Percentiles rank a stretch among this genome's conserved stretches.
These are phyloP conservation scores for Protea cynaroides DNA, from an alignment of 164 flowering plant species.

Conservation along the genomic window DNA sequence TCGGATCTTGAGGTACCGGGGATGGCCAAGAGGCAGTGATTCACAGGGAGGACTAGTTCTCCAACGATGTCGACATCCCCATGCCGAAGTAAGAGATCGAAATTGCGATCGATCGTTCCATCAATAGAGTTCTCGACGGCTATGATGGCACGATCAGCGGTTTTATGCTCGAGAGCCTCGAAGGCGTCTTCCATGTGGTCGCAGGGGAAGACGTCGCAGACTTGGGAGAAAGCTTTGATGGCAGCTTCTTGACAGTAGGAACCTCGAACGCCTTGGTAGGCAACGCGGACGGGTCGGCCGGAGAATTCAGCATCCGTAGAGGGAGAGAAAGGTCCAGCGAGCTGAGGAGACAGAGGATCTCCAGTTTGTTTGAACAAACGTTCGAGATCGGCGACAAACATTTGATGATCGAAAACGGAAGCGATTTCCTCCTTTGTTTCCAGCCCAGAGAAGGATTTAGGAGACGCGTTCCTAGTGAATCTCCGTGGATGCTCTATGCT, in stretches of 20 bases:
- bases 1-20: conserved; percentile 8
- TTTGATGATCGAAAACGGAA: conserved; percentile 5
- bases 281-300: conserved; percentile 18
- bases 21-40: conserved; percentile 24
- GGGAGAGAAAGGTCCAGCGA: conserved; percentile 7
- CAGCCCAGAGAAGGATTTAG: not conserved
- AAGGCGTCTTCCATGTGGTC: conserved; percentile 28
- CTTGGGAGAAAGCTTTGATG: conserved; percentile 19
- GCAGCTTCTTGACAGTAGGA: conserved; percentile 34
- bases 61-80: conserved; percentile 14
- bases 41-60: conserved; percentile 22
- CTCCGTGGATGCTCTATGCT: conserved; percentile 2
- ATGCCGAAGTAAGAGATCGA: conserved; percentile 25
- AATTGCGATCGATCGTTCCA: conserved; percentile 21
- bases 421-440: conserved; percentile 5
- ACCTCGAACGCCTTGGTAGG: conserved; percentile 27
- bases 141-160: conserved; percentile 24
- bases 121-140: conserved; percentile 28
- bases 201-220: conserved; percentile 15
- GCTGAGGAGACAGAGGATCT: conserved; percentile 5
- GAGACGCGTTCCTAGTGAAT: not conserved
- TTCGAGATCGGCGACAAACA: conserved; percentile 16
- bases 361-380: conserved; percentile 13
- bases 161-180: conserved; percentile 16
- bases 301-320: conserved; percentile 5